Percentiles rank a stretch among this genome's conserved stretches.
Evolutionary conservation across 2,329 filamentous ascomycete genomes (phyloP).

Genomic region (Ascochyta fabae): DNA sequence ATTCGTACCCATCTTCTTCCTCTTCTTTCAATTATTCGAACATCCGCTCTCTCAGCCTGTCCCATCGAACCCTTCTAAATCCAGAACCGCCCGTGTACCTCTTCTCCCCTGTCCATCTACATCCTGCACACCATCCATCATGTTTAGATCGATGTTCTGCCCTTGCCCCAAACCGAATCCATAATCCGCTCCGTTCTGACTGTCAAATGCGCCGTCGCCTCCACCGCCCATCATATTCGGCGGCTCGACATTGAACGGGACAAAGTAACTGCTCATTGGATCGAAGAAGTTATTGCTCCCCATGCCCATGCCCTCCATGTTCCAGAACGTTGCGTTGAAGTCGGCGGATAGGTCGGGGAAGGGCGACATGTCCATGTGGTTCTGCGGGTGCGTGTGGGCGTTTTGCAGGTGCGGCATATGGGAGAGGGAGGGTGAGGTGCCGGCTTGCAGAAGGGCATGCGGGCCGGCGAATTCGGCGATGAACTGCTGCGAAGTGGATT

Average conservation of each 20-base stretch:
- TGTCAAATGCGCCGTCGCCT: constrained; percentile 45
- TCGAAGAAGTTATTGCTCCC: constrained; percentile 45
- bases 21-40: neutral
- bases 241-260: constrained; percentile 90
- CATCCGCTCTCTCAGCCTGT: neutral
- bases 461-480: constrained; percentile 57
- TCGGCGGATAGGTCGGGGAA: constrained; percentile 43
- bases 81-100: neutral
- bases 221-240: constrained; percentile 50
- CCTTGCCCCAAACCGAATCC: constrained; percentile 34
- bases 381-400: constrained; percentile 25
- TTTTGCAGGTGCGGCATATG: constrained; percentile 32
- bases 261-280: constrained; percentile 77
- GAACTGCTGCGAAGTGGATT: constrained; percentile 39
- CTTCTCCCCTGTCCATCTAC: neutral
- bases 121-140: constrained; percentile 22
- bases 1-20: neutral
- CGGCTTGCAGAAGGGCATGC: constrained; percentile 36
- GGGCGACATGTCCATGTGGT: constrained; percentile 36
- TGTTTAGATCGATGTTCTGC: constrained; percentile 25
- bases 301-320: constrained; percentile 41
- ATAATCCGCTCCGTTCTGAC: constrained; percentile 21
- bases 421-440: constrained; percentile 39
- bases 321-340: constrained; percentile 45
- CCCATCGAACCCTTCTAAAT: constrained; percentile 8